Percentiles rank a stretch among this genome's conserved stretches.
Evolutionary conservation across 2,329 filamentous ascomycete genomes (phyloP).

Genomic region (Colletotrichum sp.): DNA sequence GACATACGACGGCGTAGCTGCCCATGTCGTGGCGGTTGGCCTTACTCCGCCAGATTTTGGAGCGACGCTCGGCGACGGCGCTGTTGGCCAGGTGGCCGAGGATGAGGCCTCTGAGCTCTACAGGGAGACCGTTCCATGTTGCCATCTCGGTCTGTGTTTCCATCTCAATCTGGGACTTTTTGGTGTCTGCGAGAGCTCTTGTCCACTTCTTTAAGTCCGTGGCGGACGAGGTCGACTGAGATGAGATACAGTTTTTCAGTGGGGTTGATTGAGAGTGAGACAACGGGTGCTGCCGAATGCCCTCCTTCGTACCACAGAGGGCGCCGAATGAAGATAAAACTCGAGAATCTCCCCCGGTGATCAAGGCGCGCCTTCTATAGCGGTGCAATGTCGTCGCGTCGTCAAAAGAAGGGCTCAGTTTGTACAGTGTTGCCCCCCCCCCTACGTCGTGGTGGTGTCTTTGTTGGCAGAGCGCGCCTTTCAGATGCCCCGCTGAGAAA

Average conservation of each 20-base stretch:
- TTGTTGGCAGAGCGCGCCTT: background rate
- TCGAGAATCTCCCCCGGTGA: background rate
- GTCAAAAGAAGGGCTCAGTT: conserved; percentile 1
- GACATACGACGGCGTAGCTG: conserved; percentile 29
- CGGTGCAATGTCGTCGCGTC: background rate
- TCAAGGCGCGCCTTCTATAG: background rate
- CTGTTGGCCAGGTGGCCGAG: conserved; percentile 7
- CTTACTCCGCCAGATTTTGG: background rate
- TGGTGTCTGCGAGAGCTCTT: background rate
- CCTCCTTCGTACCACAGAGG: background rate
- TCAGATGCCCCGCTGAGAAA: background rate
- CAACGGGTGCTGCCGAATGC: background rate
- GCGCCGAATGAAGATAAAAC: background rate
- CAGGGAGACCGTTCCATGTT: conserved; percentile 21
- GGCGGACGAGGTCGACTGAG: background rate
- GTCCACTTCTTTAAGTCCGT: background rate
- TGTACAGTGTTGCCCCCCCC: background rate
- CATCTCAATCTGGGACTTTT: background rate
- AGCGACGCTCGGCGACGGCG: background rate
- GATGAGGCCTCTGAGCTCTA: conserved; percentile 19
- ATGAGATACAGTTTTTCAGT: conserved; percentile 4
- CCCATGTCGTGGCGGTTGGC: conserved; percentile 18
- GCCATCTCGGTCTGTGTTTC: conserved; percentile 18
- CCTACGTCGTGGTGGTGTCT: background rate
- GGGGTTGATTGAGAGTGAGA: conserved; percentile 1